Conservation (phyloP, 768 basidiomycete species). For the Leccinum subtestaceum region DNA sequence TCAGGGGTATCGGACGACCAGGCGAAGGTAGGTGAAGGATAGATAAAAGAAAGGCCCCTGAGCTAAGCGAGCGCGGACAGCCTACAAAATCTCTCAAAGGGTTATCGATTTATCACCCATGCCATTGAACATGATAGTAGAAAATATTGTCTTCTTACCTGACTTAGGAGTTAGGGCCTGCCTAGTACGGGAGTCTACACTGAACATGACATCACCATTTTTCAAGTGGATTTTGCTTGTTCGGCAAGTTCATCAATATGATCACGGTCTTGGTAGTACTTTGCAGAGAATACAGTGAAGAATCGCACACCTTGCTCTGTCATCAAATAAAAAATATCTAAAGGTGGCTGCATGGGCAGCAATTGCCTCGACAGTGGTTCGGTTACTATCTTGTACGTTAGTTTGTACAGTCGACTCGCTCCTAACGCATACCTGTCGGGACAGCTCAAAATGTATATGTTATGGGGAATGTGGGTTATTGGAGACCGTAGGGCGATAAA, state of each 20-base stretch:
- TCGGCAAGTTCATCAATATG: constrained; percentile 13
- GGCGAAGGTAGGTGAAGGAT: constrained; percentile 30
- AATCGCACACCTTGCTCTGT: constrained; percentile 30
- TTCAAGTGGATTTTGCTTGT: constrained; percentile 17
- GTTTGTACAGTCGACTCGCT: background rate
- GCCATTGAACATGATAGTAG: constrained; percentile 12
- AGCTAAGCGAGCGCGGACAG: constrained; percentile 3
- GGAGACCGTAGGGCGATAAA: too few species aligned
- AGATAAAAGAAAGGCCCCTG: constrained; percentile 20
- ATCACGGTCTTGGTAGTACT: constrained; percentile 22
- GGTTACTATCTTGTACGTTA: background rate
- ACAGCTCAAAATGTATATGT: too few species aligned
- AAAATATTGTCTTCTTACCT: background rate
- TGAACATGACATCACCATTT: constrained; percentile 2
- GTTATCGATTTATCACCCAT: constrained; percentile 1
- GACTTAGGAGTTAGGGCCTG: too few species aligned
- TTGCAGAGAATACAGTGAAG: constrained; percentile 15
- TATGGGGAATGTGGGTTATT: too few species aligned
- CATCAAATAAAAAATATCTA: constrained; percentile 21
- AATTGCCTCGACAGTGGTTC: constrained; percentile 29
- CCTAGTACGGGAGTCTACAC: too few species aligned
- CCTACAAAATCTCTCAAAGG: background rate
- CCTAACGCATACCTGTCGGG: too few species aligned
- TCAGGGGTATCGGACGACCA: constrained; percentile 12
- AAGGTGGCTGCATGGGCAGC: constrained; percentile 26